Percentiles rank a stretch among this genome's conserved stretches.
Evolutionary conservation across 1,284 basidiomycete species (phyloP).

Genomic region (Malassezia dermatis): DNA sequence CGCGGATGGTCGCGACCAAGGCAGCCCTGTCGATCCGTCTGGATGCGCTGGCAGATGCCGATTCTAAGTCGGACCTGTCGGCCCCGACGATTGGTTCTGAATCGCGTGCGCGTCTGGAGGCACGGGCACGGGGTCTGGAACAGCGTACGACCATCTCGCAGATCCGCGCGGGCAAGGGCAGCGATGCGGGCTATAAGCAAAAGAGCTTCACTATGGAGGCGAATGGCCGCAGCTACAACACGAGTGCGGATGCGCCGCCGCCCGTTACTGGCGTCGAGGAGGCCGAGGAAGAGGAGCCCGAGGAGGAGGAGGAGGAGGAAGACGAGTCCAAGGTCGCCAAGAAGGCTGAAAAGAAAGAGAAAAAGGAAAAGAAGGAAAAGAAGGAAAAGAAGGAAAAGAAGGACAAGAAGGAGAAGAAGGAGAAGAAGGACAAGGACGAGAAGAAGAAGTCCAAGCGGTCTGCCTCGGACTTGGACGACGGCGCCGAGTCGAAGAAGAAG

Average conservation of each 20-base stretch:
- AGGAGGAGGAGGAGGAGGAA: conserved; percentile 55
- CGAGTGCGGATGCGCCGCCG: conserved; percentile 35
- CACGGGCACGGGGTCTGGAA: conserved; percentile 78
- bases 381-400: conserved; percentile 39
- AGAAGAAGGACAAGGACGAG: conserved; percentile 34
- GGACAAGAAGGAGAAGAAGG: conserved; percentile 21
- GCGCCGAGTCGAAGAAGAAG: conserved; percentile 31
- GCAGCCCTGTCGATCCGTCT: conserved; percentile 90
- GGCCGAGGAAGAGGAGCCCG: conserved; percentile 49
- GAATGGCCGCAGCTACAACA: conserved; percentile 38
- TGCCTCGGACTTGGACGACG: conserved; percentile 22
- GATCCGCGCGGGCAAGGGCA: conserved; percentile 25
- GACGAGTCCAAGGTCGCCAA: conserved; percentile 18
- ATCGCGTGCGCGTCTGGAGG: conserved; percentile 88
- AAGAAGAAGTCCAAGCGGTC: conserved; percentile 32
- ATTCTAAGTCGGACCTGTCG: conserved; percentile 74
- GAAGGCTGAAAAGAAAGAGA: conserved; percentile 21
- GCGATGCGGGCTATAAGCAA: conserved; percentile 40
- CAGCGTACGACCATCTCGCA: conserved; percentile 27
- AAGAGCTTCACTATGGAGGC: conserved; percentile 37
- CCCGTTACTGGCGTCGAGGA: conserved; percentile 48
- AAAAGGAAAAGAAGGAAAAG: conserved; percentile 38
- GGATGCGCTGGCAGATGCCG: conserved; percentile 83
- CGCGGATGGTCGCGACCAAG: conserved; percentile 90
- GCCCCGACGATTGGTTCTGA: conserved; percentile 74